Base-by-base conservation (phyloP, 371 early-diverging fungal genomes). In the Choanephora cucurbitarum region DNA sequence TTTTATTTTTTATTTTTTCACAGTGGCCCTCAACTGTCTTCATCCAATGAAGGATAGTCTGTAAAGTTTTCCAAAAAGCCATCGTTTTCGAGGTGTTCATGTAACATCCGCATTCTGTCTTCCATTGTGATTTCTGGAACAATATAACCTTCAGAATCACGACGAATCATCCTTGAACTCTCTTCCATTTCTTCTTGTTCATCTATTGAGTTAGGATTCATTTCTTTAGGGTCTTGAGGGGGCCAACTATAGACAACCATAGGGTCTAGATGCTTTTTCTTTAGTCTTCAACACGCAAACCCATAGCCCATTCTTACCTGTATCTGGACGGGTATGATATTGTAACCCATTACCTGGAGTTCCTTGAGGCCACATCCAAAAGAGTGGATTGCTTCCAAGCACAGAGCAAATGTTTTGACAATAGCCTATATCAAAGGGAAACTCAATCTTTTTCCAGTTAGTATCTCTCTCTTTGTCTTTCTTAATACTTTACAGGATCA, bases 381-480 rank as follows among this genome's bases (percentile, higher is more conserved):
- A 34, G 15, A 80, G 33, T 15, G 77, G 77, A 49, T 70, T 82
- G 14, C 73, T 58, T 1, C 98, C 97, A 49, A 97, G 82, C 4
- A 97, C 90, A 11, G 85, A 77, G 18, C 76, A 80, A 45, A 94
- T 86, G 61, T 97, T 97, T 44, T 75, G 67, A 56, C 80, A 63
- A n/a, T 80, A 57, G 4, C 99, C 97, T 46, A 99, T 59, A 73
- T 97, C 91, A 73, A 97, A 99, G 1, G 99, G 99, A 74, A 91
- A 94, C 34, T 68, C 68, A 15, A 79, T 61, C 85, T 87, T n/a
- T n/a, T n/a, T n/a, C n/a, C n/a, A n/a, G n/a, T n/a, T 40, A 11
- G 18, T n/a, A n/a, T n/a, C n/a, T n/a, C n/a, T n/a, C n/a, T n/a
- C n/a, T n/a, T n/a, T 37, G 1, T 31, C 19, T 3, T n/a, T 23